Evolutionary conservation across 2,329 filamentous ascomycete species (phyloP).

Genomic region (Cordyceps javanica): DNA sequence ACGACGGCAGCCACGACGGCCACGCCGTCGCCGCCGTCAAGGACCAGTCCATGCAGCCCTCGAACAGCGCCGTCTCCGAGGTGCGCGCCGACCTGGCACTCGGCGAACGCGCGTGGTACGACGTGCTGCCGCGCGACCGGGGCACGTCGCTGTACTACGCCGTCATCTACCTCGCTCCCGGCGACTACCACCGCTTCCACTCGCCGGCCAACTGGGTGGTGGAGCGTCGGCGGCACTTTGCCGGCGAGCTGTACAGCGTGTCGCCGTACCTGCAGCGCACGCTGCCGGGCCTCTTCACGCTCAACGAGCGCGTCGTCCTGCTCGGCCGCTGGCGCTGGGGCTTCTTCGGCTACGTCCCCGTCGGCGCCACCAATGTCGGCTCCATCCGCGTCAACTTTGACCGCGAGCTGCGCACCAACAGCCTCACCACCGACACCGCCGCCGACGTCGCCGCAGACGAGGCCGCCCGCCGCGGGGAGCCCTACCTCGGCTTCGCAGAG

Average conservation of each 20-base stretch:
- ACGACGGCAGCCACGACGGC: conserved; percentile 22
- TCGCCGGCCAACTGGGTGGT: conserved; percentile 94
- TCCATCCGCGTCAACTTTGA: conserved; percentile 98
- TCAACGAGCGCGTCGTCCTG: conserved; percentile 93
- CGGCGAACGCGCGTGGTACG: conserved; percentile 64
- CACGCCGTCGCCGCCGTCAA: conserved; percentile 33
- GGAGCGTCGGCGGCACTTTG: conserved; percentile 91
- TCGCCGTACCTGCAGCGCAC: conserved; percentile 92
- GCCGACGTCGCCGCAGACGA: conserved; percentile 80
- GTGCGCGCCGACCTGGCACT: conserved; percentile 79
- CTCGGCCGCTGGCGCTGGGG: conserved; percentile 93
- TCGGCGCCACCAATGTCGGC: conserved; percentile 95
- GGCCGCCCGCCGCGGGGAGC: conserved; percentile 68
- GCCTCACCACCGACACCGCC: conserved; percentile 82
- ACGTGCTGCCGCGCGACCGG: conserved; percentile 54
- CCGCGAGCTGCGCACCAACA: conserved; percentile 87
- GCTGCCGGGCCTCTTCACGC: conserved; percentile 86
- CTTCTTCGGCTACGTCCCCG: conserved; percentile 93
- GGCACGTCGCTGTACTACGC: conserved; percentile 80
- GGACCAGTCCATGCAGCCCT: conserved; percentile 64
- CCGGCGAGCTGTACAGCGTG: conserved; percentile 90
- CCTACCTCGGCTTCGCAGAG: conserved; percentile 86
- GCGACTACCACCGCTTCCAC: conserved; percentile 98
- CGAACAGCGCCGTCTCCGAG: conserved; percentile 69
- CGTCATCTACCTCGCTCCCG: conserved; percentile 92